phyloP scores from a whole-genome alignment of 2,329 filamentous ascomycete species.

The Aspergillus quadrilineatus region DNA sequence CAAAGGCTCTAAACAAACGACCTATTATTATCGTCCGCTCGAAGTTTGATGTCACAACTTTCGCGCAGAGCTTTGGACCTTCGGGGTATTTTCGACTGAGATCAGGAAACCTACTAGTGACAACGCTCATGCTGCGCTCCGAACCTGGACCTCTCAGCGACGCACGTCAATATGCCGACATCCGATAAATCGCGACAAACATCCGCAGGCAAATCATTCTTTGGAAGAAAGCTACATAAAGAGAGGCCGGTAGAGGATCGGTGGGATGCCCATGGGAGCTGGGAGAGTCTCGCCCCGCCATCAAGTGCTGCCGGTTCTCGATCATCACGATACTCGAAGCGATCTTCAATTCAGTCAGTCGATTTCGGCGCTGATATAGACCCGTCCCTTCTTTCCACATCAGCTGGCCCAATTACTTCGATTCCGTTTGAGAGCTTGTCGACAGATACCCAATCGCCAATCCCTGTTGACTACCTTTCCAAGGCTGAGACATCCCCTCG shows the following conservation, averaged over 20 bases:
- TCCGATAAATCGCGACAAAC: constrained; percentile 77
- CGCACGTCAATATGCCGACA: constrained; percentile 48
- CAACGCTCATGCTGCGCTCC: constrained; percentile 37
- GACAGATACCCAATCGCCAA: constrained; percentile 66
- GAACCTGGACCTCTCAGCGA: constrained; percentile 31
- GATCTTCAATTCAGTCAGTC: constrained; percentile 70
- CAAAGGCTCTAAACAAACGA: constrained; percentile 1
- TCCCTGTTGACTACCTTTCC: constrained; percentile 71
- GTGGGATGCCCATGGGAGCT: constrained; percentile 59
- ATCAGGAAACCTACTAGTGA: neutral
- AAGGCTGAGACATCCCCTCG: constrained; percentile 60
- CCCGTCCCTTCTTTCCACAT: constrained; percentile 64
- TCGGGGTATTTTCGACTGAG: neutral
- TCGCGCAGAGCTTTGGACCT: constrained; percentile 4
- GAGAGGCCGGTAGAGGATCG: constrained; percentile 69
- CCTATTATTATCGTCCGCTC: constrained; percentile 9
- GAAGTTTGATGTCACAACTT: constrained; percentile 6
- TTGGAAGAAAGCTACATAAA: constrained; percentile 75
- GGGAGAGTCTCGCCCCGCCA: constrained; percentile 61
- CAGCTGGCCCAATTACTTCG: constrained; percentile 78
- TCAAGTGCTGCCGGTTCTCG: constrained; percentile 64
- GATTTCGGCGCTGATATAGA: constrained; percentile 66
- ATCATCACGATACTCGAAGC: constrained; percentile 69
- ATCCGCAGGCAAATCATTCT: constrained; percentile 79
- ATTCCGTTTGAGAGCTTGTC: constrained; percentile 78